Evolutionary conservation across 148 eudicot species (phyloP).

Genomic region (Nyssa sinensis): DNA sequence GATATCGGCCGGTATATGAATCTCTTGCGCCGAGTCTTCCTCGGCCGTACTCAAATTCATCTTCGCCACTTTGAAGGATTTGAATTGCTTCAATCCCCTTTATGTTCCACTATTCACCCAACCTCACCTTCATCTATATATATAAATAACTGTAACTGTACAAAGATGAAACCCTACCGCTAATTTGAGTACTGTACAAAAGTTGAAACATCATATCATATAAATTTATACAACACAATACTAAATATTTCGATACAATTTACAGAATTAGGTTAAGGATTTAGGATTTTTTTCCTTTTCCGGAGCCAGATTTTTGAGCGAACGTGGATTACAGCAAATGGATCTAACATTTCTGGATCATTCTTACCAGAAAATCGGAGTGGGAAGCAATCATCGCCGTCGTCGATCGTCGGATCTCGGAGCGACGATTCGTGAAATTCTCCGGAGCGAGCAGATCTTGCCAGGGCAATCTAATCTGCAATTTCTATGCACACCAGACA

Average conservation of each 20-base stretch:
- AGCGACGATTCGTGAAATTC: conserved; percentile 10
- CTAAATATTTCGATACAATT: not conserved
- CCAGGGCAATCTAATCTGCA: not conserved
- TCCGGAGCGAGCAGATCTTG: not conserved
- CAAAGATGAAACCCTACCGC: conserved; percentile 4
- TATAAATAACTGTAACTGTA: not conserved
- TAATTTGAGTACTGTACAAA: conserved; percentile 6
- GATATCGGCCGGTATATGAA: conserved; percentile 77
- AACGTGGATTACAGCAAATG: conserved; percentile 29
- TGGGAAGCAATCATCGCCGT: conserved; percentile 12
- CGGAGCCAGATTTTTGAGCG: conserved; percentile 55
- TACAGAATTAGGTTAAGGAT: conserved; percentile 9
- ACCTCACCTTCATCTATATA: not conserved
- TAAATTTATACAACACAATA: not conserved
- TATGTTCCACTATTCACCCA: not conserved
- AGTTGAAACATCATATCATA: not conserved
- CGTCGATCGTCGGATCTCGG: conserved; percentile 8
- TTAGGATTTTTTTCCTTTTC: conserved; percentile 43
- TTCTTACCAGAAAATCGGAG: conserved; percentile 15
- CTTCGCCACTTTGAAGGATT: conserved; percentile 32
- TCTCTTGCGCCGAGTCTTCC: conserved; percentile 57
- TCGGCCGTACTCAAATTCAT: conserved; percentile 81
- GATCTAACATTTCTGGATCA: conserved; percentile 46
- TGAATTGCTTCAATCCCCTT: conserved; percentile 7
- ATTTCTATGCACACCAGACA: not conserved